Evolutionary conservation across 345 rosid genomes (phyloP).

Genomic region (Pistacia atlantica): DNA sequence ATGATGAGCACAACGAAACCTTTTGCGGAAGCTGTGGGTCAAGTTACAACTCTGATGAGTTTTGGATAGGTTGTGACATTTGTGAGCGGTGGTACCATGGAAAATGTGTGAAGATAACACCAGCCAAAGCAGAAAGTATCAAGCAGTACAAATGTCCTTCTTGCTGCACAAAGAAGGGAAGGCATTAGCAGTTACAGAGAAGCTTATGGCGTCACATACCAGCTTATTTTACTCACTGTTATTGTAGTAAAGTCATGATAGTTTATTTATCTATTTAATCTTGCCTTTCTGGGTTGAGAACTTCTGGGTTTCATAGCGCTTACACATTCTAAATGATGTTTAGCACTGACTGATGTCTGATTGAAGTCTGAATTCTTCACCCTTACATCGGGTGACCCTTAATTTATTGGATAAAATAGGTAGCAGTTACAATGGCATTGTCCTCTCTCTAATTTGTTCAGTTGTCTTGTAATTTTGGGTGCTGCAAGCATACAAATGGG

Average conservation of each 20-base stretch:
- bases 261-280: neutral
- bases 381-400: too few species aligned
- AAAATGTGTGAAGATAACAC: constrained; percentile 85
- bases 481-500: neutral
- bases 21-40: constrained; percentile 87
- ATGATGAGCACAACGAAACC: constrained; percentile 81
- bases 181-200: constrained; percentile 33
- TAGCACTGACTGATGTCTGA: neutral
- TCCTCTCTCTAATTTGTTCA: neutral
- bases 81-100: constrained; percentile 95
- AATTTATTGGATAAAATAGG: neutral
- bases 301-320: neutral
- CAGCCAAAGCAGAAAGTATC: constrained; percentile 80
- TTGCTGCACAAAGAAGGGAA: constrained; percentile 72
- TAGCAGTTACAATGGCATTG: neutral
- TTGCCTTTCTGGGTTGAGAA: neutral
- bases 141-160: constrained; percentile 90
- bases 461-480: neutral
- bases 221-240: neutral
- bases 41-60: constrained; percentile 73
- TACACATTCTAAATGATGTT: neutral
- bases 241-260: constrained; percentile 23
- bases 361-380: neutral
- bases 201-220: neutral
- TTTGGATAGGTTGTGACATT: constrained; percentile 87